Evolutionary conservation across 257 asterid species (phyloP).

Genomic region (Solanum etuberosum): DNA sequence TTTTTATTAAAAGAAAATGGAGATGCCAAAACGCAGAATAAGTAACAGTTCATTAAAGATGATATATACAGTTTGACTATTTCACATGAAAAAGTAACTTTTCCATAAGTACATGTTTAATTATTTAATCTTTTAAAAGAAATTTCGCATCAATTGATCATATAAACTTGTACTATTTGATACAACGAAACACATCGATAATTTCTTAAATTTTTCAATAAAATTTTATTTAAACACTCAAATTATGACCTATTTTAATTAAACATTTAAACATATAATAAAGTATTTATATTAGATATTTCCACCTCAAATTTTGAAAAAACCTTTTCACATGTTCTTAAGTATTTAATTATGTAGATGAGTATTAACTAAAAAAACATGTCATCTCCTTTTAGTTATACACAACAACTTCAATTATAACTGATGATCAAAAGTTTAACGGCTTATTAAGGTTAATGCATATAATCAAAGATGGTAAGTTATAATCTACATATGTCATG

Average conservation of each 20-base stretch:
- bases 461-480: background rate
- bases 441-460: background rate
- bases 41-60: background rate
- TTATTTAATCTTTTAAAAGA: background rate
- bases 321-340: background rate
- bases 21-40: background rate
- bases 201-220: background rate
- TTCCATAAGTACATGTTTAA: background rate
- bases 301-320: background rate
- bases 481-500: background rate
- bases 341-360: background rate
- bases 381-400: background rate
- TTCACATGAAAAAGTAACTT: background rate
- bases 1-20: background rate
- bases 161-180: background rate
- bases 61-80: background rate
- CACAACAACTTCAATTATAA: background rate
- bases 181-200: background rate
- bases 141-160: background rate
- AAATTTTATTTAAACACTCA: background rate
- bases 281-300: background rate
- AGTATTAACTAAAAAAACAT: background rate
- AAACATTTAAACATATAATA: background rate
- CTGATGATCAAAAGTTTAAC: background rate
- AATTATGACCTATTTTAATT: background rate